Percentiles rank a stretch among this genome's conserved stretches.
Conservation (phyloP, 805 yeast genomes). For the Starmerella asiatica region DNA sequence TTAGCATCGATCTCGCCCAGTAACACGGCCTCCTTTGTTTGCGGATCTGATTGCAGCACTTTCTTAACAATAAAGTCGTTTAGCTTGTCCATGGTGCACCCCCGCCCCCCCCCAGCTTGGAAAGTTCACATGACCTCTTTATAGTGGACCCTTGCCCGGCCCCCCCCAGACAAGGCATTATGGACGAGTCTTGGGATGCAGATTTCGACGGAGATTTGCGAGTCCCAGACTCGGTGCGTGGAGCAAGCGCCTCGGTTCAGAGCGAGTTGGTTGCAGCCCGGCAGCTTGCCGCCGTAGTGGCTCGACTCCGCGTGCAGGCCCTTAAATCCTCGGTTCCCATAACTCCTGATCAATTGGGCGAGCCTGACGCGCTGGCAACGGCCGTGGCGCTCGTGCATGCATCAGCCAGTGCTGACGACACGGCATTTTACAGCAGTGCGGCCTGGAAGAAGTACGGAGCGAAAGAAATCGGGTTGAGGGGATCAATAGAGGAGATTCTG, state of each 20-base stretch:
- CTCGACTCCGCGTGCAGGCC: constrained; percentile 12
- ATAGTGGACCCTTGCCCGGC: too few relatives aligned
- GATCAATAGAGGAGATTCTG: constrained; percentile 18
- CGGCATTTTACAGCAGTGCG: constrained; percentile 16
- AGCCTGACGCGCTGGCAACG: neutral
- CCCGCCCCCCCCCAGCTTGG: too few relatives aligned
- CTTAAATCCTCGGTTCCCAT: too few relatives aligned
- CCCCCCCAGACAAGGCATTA: too few relatives aligned
- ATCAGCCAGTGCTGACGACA: constrained; percentile 20
- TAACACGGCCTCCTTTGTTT: constrained; percentile 48
- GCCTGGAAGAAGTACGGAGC: constrained; percentile 16
- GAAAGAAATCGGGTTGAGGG: constrained; percentile 10
- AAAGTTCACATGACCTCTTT: too few relatives aligned
- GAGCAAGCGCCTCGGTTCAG: constrained; percentile 15
- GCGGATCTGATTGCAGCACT: constrained; percentile 44
- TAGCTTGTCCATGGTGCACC: constrained; percentile 16
- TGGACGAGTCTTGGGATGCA: constrained; percentile 46
- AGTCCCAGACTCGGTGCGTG: constrained; percentile 15
- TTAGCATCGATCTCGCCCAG: constrained; percentile 51
- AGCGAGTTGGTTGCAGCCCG: constrained; percentile 20
- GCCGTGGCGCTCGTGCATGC: constrained; percentile 24
- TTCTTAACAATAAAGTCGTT: constrained; percentile 34
- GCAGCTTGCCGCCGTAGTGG: constrained; percentile 16
- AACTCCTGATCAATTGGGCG: too few relatives aligned
- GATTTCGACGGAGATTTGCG: constrained; percentile 31